phyloP scores from a whole-genome alignment of 371 early-diverging fungal genomes.

The Smittium culicis region DNA sequence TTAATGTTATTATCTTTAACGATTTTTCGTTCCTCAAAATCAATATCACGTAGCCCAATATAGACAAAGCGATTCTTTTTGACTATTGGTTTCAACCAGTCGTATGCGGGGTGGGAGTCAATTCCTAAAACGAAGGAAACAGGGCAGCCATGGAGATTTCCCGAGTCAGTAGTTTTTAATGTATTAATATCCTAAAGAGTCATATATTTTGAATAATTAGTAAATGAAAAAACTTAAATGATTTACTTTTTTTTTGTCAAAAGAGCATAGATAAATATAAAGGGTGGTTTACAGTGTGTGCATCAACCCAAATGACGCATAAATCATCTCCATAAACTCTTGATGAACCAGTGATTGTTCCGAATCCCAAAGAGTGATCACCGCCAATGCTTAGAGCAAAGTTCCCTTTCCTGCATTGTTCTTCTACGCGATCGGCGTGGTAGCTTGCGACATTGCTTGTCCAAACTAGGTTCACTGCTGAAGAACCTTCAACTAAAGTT shows the following conservation, averaged over 20 bases:
- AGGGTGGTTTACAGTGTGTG: slow-evolving; percentile 66
- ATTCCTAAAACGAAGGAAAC: slow-evolving; percentile 81
- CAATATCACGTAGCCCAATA: slow-evolving; percentile 93
- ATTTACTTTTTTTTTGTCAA: neutral
- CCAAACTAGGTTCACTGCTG: slow-evolving; percentile 70
- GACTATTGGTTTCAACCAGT: slow-evolving; percentile 72
- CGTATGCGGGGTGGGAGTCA: slow-evolving; percentile 49
- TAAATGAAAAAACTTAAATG: neutral
- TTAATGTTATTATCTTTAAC: slow-evolving; percentile 63
- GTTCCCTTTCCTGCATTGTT: slow-evolving; percentile 47
- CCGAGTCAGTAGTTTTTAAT: slow-evolving; percentile 68
- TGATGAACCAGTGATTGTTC: slow-evolving; percentile 72
- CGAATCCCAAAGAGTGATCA: slow-evolving; percentile 88
- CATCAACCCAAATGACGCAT: slow-evolving; percentile 92
- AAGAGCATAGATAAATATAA: neutral
- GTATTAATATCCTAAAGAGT: slow-evolving; percentile 85
- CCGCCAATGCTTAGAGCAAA: slow-evolving; percentile 88
- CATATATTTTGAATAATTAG: slow-evolving; percentile 4
- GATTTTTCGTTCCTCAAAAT: slow-evolving; percentile 69
- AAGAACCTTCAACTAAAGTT: slow-evolving; percentile 45
- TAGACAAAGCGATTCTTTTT: slow-evolving; percentile 68
- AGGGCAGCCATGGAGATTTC: slow-evolving; percentile 94
- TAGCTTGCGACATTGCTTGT: slow-evolving; percentile 63
- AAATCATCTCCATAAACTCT: slow-evolving; percentile 57
- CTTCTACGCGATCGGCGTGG: slow-evolving; percentile 49